A percentile compares a stretch with the other conserved stretches of the same genome.
Evolutionary conservation across 495 filamentous ascomycete genomes (phyloP).

Genomic region (Corynascus novoguineensis): DNA sequence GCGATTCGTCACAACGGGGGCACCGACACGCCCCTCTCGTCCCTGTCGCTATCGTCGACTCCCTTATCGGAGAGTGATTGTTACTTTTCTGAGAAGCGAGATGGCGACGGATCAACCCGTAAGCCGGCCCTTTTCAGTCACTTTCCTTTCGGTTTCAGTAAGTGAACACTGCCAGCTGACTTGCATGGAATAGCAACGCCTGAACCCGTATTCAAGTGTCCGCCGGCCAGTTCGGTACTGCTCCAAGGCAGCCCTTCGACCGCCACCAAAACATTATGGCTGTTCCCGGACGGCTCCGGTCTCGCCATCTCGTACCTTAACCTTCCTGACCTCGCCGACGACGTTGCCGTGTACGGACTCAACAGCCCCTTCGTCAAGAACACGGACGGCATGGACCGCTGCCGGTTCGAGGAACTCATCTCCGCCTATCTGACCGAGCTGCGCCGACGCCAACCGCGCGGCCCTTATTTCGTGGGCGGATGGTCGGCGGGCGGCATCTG

Average conservation of each 20-base stretch:
- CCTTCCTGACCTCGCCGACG: constrained; percentile 32
- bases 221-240: constrained; percentile 31
- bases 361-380: constrained; percentile 47
- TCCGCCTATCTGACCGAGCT: constrained; percentile 37
- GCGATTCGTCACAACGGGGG: background rate
- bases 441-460: constrained; percentile 44
- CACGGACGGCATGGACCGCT: constrained; percentile 33
- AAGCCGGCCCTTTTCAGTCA: too few relatives aligned
- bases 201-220: background rate
- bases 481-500: constrained; percentile 77
- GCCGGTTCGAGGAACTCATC: constrained; percentile 32
- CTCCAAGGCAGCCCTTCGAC: constrained; percentile 49
- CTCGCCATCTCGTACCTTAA: constrained; percentile 47
- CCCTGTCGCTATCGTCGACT: background rate
- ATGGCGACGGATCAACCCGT: too few relatives aligned
- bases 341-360: constrained; percentile 45
- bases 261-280: constrained; percentile 45
- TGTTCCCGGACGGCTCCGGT: constrained; percentile 64
- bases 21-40: background rate
- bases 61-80: background rate
- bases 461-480: constrained; percentile 57
- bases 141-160: too few relatives aligned
- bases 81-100: too few relatives aligned
- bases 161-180: too few relatives aligned
- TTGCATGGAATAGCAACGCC: too few relatives aligned